Evolutionary conservation across 495 filamentous ascomycete species (phyloP).

Genomic region (Podospora comata): DNA sequence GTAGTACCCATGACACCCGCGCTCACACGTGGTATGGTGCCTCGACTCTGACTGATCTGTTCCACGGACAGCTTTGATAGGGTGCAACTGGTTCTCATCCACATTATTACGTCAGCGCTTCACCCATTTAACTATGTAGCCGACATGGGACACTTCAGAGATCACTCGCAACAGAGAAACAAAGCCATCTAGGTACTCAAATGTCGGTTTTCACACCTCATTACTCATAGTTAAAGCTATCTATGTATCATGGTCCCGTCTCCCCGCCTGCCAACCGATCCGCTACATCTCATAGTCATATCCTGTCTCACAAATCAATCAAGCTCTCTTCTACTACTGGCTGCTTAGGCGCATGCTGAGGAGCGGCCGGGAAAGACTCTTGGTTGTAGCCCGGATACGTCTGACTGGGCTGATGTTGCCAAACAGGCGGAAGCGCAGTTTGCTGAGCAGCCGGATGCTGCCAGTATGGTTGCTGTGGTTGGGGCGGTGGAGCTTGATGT

Average conservation of each 20-base stretch:
- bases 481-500: slow-evolving; percentile 29
- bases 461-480: slow-evolving; percentile 42
- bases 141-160: too few relatives aligned
- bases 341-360: slow-evolving; percentile 58
- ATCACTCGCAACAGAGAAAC: not conserved
- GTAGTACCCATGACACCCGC: not conserved
- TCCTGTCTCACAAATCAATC: slow-evolving; percentile 66
- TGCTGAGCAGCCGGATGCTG: slow-evolving; percentile 39
- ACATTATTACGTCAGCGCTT: slow-evolving; percentile 1
- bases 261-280: not conserved
- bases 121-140: not conserved
- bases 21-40: not conserved
- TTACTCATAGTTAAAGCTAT: not conserved
- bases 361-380: slow-evolving; percentile 63
- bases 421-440: slow-evolving; percentile 40
- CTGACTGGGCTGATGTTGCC: slow-evolving; percentile 39
- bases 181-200: not conserved
- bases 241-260: not conserved
- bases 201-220: not conserved
- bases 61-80: slow-evolving; percentile 9
- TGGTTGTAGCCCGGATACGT: slow-evolving; percentile 58
- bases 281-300: slow-evolving; percentile 31
- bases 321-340: slow-evolving; percentile 80
- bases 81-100: not conserved
- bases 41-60: not conserved